Conservation (phyloP, 805 yeast species). For the Sugiyamaella qingdaonensis region DNA sequence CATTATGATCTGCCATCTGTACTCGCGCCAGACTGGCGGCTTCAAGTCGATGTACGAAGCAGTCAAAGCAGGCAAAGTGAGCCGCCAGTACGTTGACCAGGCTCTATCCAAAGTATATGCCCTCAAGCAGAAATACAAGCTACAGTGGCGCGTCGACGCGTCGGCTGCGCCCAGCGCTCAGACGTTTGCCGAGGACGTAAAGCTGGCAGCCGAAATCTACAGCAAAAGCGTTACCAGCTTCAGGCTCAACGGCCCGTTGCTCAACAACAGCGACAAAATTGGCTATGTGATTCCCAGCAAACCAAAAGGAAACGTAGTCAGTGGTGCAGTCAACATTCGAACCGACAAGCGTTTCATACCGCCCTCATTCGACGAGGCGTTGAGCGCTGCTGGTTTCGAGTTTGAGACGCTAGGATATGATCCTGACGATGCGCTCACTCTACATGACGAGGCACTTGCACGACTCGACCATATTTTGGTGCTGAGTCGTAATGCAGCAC, state of each 20-base stretch:
- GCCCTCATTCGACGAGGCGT: conserved; percentile 38
- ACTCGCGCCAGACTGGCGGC: conserved; percentile 52
- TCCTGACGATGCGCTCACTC: conserved; percentile 41
- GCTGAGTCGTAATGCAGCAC: conserved; percentile 46
- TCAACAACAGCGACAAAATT: conserved; percentile 26
- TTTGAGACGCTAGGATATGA: conserved; percentile 52
- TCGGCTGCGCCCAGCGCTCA: conserved; percentile 31
- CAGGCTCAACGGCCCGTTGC: conserved; percentile 37
- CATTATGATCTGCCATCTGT: conserved; percentile 55
- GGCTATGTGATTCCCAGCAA: conserved; percentile 24
- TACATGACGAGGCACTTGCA: conserved; percentile 49
- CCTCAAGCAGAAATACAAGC: conserved; percentile 36
- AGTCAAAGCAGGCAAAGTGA: conserved; percentile 29
- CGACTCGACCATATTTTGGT: conserved; percentile 41
- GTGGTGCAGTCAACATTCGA: conserved; percentile 30
- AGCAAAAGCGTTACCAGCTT: conserved; percentile 47
- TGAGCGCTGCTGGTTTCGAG: conserved; percentile 39
- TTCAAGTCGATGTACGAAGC: conserved; percentile 36
- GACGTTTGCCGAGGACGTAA: not conserved
- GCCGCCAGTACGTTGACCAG: conserved; percentile 32
- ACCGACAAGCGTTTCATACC: conserved; percentile 21
- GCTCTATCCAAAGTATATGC: conserved; percentile 41
- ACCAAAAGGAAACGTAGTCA: conserved; percentile 6
- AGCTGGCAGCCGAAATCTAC: conserved; percentile 35
- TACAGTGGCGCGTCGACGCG: not conserved